Evolutionary conservation across 2,329 filamentous ascomycete species (phyloP), one percentile per base, ranked within the genome.

Genomic region (Neonectria sp.): DNA sequence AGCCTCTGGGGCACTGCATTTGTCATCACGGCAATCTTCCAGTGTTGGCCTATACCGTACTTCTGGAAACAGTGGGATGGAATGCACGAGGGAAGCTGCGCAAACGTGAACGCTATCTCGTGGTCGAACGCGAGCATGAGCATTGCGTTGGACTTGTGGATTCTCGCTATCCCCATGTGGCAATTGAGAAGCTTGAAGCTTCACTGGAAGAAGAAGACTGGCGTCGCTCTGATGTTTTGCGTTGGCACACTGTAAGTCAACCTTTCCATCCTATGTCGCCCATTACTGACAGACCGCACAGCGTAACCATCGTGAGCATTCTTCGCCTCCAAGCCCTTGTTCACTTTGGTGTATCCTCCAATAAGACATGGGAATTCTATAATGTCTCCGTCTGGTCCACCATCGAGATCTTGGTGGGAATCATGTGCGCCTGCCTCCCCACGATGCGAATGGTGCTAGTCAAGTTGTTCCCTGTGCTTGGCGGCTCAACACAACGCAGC

Each of bases 61-160:
- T 69, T 61, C 17, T 69, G 66, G 67, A 55, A 9, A 9, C 43
- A 55, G 1, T 68, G 35, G 67, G 66, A 69, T 12, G 9, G 21
- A 15, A 7, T 61, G 0, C 66, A 69, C 2, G 17, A 62, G 1
- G 67, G 67, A 1, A 62, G 61, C 3, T 69, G 67, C 0, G 40
- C 69, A 9, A 58, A 63, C 0, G 33, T 58, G 0, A 66, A 69
- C 2, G 12, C 57, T 1, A n/a, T 69, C 3, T 67, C 61, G 2
- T 69, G 57, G 67, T 49, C 62, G 0, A 43, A 69, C 9, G 68
- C 68, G 3, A 37, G 48, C 0, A 63, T 69, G 15, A 69, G 67
- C 4, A 69, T 69, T 29, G 48, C 48, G 7, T 25, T 51, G 24
- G 48, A 51, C 15, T 8, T 51, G 9, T 51, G 48, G 48, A 51